Conservation (phyloP, 768 basidiomycete species). For the Infundibulicybe gibba region DNA sequence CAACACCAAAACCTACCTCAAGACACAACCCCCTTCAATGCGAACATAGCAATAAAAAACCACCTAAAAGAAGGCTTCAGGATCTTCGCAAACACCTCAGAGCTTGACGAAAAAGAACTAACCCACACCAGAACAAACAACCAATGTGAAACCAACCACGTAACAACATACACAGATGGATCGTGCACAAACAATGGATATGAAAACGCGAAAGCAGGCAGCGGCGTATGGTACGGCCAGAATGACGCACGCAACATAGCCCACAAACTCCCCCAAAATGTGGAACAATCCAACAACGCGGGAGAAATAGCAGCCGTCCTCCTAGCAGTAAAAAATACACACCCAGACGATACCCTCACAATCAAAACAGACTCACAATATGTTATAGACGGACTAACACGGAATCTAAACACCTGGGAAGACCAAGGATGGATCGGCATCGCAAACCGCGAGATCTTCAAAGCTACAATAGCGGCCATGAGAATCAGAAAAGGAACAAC, state of each 20-base stretch:
- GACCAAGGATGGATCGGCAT: slow-evolving; percentile 18
- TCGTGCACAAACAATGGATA: slow-evolving; percentile 5
- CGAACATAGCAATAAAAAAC: too few species aligned
- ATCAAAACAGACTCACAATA: slow-evolving; percentile 20
- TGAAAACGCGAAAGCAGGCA: slow-evolving; percentile 4
- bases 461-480: slow-evolving; percentile 4
- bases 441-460: slow-evolving; percentile 10
- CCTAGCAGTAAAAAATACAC: slow-evolving; percentile 1
- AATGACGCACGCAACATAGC: slow-evolving; percentile 11
- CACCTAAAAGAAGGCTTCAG: too few species aligned
- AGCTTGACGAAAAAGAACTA: too few species aligned
- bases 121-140: background rate
- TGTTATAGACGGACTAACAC: slow-evolving; percentile 14
- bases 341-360: background rate
- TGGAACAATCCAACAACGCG: slow-evolving; percentile 14
- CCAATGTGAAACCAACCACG: background rate
- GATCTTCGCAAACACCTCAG: too few species aligned
- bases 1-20: too few species aligned
- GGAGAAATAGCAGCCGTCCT: slow-evolving; percentile 16
- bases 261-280: slow-evolving; percentile 5
- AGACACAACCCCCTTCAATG: too few species aligned
- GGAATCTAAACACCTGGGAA: slow-evolving; percentile 15
- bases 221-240: slow-evolving; percentile 11
- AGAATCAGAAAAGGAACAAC: slow-evolving; percentile 9
- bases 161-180: slow-evolving; percentile 2